These are phyloP conservation scores for Teunomyces atbi DNA, from an alignment of 805 yeast genomes.

Conservation along the genomic window DNA sequence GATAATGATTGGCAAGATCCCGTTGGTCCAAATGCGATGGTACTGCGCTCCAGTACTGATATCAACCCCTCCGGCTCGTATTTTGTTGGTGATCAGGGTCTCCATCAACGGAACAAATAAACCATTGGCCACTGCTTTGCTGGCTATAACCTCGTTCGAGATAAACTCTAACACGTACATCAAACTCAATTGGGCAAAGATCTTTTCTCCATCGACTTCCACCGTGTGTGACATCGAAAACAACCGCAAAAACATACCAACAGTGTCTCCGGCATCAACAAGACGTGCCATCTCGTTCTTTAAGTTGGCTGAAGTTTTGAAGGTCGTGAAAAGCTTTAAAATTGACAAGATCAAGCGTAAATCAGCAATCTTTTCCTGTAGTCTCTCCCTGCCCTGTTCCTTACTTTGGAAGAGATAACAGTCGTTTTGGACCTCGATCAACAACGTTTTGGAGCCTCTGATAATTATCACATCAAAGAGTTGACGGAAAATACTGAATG, in stretches of 20 bases:
- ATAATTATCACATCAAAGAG: constrained; percentile 64
- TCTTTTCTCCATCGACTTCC: constrained; percentile 59
- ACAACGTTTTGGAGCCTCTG: constrained; percentile 59
- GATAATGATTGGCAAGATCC: constrained; percentile 67
- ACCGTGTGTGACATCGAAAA: constrained; percentile 67
- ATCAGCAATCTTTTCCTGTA: constrained; percentile 61
- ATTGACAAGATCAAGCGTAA: constrained; percentile 60
- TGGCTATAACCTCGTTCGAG: constrained; percentile 60
- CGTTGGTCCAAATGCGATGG: constrained; percentile 84
- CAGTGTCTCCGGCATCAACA: constrained; percentile 57
- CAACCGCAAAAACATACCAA: constrained; percentile 59
- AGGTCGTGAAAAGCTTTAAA: constrained; percentile 53
- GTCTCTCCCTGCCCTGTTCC: constrained; percentile 30
- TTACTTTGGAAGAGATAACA: constrained; percentile 41
- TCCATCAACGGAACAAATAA: constrained; percentile 65
- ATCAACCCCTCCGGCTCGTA: constrained; percentile 64
- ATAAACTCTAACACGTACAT: constrained; percentile 69
- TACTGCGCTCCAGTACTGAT: constrained; percentile 53
- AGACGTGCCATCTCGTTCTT: constrained; percentile 49
- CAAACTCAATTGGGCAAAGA: constrained; percentile 70
- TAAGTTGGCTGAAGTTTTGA: constrained; percentile 49
- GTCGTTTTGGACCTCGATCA: constrained; percentile 58
- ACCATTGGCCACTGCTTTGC: constrained; percentile 61
- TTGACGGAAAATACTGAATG: constrained; percentile 51
- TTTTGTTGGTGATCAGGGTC: constrained; percentile 64